phyloP scores from a whole-genome alignment of 345 rosid species.

The Lepidium didymum region DNA sequence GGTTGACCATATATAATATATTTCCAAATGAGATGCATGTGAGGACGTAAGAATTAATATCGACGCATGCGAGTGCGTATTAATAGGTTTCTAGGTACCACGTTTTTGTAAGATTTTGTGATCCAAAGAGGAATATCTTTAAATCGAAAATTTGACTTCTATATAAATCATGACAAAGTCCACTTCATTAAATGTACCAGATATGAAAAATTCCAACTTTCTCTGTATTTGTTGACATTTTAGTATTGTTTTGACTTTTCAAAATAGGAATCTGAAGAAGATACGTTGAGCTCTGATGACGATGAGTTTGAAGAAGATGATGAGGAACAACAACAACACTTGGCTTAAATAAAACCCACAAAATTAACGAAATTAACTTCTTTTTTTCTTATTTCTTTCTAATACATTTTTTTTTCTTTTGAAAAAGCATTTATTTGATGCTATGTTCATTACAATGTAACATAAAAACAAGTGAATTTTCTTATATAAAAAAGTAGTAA shows the following conservation, averaged over 20 bases:
- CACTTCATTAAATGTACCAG: conserved; percentile 15
- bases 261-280: conserved; percentile 33
- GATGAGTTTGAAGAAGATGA: conserved; percentile 23
- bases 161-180: background rate
- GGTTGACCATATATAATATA: conserved; percentile 12
- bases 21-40: conserved; percentile 37
- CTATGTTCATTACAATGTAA: background rate
- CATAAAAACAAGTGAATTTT: background rate
- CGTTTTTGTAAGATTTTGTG: conserved; percentile 19
- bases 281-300: conserved; percentile 25
- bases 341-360: conserved; percentile 10
- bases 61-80: conserved; percentile 7
- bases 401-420: background rate
- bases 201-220: conserved; percentile 7
- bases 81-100: conserved; percentile 9
- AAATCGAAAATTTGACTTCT: conserved; percentile 6
- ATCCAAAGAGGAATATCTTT: background rate
- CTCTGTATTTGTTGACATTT: background rate
- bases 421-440: conserved; percentile 22
- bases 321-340: conserved; percentile 25
- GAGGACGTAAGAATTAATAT: conserved; percentile 4
- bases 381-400: background rate
- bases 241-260: conserved; percentile 5
- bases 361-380: background rate
- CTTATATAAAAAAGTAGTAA: too few relatives aligned